Evolutionary conservation across 1,139 yeast species (phyloP), one percentile per base, ranked within the genome.

Genomic region (Taphrina betulina): DNA sequence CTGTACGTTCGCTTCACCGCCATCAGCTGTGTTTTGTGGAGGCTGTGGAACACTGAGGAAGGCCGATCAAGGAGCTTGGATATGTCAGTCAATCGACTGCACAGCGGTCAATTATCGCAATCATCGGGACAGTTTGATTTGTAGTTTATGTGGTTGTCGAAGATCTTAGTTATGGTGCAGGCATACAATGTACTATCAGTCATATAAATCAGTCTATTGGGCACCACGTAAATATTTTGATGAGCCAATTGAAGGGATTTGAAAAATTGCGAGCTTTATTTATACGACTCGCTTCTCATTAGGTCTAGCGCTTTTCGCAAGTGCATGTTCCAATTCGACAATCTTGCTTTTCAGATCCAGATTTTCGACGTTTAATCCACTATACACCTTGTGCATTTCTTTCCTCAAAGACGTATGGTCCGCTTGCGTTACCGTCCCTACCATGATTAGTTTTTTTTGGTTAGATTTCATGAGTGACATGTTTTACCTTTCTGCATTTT

Each of bases 341-440:
- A 56, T 22, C 33, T 53, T 48, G 23, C 43, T 48, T 31, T 43
- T 54, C 28, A 42, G 24, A 19, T 56, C 58, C 41, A 56, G 20
- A 12, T 51, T 37, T 19, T 52, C 58, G 12, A 41, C 52, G 16
- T 56, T 45, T 16, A 42, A 20, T 16, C 58, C 53, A 23, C 42
- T 42, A 20, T 52, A 53, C 26, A 54, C 45, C 41, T 56, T 56
- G 48, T 56, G 53, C 52, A 53, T 56, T 20, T 56, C 58, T 26
- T 40, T 31, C 24, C 57, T 52, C 19, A 56, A 42, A 16, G 38
- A 14, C 38, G 46, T 17, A 36, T 53, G 41, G 14, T 56, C 58
- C 22, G 34, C 42, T 20, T 51, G 55, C 10, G 52, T 42, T n/a
- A 50, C 46, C 23, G 44, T 14, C 16, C 28, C 7, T 26, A 7